phyloP scores from a whole-genome alignment of 352 stramenopile species.

The Phytophthora megakarya region DNA sequence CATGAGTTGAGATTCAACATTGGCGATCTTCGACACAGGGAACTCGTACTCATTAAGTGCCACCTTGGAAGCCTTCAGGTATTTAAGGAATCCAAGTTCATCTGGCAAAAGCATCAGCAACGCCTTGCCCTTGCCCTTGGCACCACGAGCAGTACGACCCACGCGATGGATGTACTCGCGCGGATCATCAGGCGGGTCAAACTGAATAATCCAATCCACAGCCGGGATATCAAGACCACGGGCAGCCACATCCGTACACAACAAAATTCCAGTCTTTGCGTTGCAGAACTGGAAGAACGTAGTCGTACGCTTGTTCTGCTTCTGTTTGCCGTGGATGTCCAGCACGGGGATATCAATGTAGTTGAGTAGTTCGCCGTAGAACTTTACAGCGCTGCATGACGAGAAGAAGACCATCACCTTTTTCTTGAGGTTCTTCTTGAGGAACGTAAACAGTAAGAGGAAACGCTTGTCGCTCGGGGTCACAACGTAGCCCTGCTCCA shows the following conservation, averaged over 20 bases:
- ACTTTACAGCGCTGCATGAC: conserved; percentile 97
- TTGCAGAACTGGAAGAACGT: conserved; percentile 99
- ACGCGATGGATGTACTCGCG: conserved; percentile 98
- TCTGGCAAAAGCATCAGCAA: conserved; percentile 98
- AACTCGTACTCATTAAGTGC: conserved; percentile 99
- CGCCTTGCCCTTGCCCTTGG: conserved; percentile 91
- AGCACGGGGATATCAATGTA: conserved; percentile 99
- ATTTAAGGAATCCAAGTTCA: conserved; percentile 98
- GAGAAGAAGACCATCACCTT: conserved; percentile 98
- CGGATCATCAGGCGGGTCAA: conserved; percentile 98
- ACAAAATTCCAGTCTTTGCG: conserved; percentile 94
- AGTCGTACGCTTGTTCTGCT: conserved; percentile 98
- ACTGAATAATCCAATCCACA: conserved; percentile 99
- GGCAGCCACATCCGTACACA: conserved; percentile 98
- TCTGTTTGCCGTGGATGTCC: conserved; percentile 99
- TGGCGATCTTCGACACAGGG: conserved; percentile 96
- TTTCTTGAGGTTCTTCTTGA: conserved; percentile 99
- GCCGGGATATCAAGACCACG: conserved; percentile 97
- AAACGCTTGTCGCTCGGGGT: conserved; percentile 98
- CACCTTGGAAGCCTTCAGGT: conserved; percentile 97
- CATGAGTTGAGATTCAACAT: conserved; percentile 97
- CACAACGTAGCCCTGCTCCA: conserved; percentile 99
- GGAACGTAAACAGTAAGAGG: conserved; percentile 98
- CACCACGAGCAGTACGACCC: conserved; percentile 86
- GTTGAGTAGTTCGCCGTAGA: conserved; percentile 98